Base-by-base conservation (phyloP, 2,329 filamentous ascomycete genomes). In the Acrodontium crateriforme region DNA sequence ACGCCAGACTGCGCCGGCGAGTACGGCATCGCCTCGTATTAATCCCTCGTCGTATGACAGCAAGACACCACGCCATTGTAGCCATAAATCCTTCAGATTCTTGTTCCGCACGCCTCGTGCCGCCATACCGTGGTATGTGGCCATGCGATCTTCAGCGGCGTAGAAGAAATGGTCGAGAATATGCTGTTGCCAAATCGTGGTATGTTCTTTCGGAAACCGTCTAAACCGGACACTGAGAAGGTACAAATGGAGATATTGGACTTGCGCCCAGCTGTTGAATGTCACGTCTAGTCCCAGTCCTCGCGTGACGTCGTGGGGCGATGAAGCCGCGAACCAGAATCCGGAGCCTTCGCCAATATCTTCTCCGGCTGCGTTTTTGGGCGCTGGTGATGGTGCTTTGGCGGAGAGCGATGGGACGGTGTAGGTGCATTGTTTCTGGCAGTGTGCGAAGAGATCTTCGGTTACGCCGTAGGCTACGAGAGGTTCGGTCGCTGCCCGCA, bases 181-280 rank as follows among this genome's bases (percentile, higher is more conserved):
- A 59, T 93, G 81, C 47, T 84, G 79, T 54, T 91, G 82, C 74
- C 84, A 93, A 32, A 72, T 69, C 35, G 71, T 67, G 41, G 79
- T 74, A 41, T 70, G 65, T 13, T 76, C 69, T 29, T 65, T 61
- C 13, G 81, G 75, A 43, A 94, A 71, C 54, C 75, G 76, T 39
- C 89, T 79, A 44, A 94, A 63, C 31, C 85, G 78, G 25, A 81
- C 78, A 30, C 81, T 79, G 34, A 95, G 58, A 33, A 94, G 69
- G 63, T 93, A 95, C 69, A 98, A 79, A 63, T 98, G 87, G 33
- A 98, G 69, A 67, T 93, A 92, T 18, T 85, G 89, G 24, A 95
- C 77, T 56, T 95, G 85, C 12, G 84, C 81, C 89, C 89, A 98
- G 31, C 81, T 87, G 50, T 77, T 85, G 56, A 98, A 98, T 0